These are phyloP conservation scores for Lecanosticta acicola DNA, from an alignment of 2,329 filamentous ascomycete genomes.

Conservation along the genomic window DNA sequence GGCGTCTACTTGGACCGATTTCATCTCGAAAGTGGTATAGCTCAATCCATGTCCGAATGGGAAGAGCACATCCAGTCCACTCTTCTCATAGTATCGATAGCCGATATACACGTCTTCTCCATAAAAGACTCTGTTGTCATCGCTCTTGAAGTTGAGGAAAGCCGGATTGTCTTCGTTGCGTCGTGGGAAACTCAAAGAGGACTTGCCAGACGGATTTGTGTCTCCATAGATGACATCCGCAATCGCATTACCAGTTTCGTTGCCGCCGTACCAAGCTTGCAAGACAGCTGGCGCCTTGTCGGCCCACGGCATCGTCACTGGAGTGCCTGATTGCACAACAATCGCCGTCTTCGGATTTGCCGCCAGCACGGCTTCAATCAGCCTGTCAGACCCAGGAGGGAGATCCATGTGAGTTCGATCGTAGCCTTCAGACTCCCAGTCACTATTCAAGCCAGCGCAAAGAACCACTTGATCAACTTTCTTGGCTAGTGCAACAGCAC, in stretches of 20 bases:
- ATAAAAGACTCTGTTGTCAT: conserved; percentile 57
- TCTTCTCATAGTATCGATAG: conserved; percentile 65
- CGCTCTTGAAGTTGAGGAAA: conserved; percentile 67
- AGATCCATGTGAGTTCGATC: conserved; percentile 58
- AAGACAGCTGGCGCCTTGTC: conserved; percentile 59
- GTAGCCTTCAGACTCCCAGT: conserved; percentile 69
- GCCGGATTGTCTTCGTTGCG: conserved; percentile 51
- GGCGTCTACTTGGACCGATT: conserved; percentile 49
- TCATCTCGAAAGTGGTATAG: conserved; percentile 61
- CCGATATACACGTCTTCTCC: conserved; percentile 69
- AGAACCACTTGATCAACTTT: conserved; percentile 71
- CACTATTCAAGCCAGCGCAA: conserved; percentile 69
- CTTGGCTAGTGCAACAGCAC: conserved; percentile 62
- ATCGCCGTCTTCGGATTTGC: conserved; percentile 66
- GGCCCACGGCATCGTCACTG: conserved; percentile 66
- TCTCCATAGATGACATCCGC: conserved; percentile 71
- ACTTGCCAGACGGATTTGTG: conserved; percentile 67
- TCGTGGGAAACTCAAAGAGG: conserved; percentile 65
- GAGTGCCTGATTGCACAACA: conserved; percentile 72
- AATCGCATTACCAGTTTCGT: conserved; percentile 76
- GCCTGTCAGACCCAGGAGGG: conserved; percentile 56
- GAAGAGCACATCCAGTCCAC: conserved; percentile 57
- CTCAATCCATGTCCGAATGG: conserved; percentile 74
- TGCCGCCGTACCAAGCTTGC: conserved; percentile 80
- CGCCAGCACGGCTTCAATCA: conserved; percentile 60